These are phyloP conservation scores for Grifola frondosa DNA, from an alignment of 1,284 basidiomycete species.

Conservation along the genomic window DNA sequence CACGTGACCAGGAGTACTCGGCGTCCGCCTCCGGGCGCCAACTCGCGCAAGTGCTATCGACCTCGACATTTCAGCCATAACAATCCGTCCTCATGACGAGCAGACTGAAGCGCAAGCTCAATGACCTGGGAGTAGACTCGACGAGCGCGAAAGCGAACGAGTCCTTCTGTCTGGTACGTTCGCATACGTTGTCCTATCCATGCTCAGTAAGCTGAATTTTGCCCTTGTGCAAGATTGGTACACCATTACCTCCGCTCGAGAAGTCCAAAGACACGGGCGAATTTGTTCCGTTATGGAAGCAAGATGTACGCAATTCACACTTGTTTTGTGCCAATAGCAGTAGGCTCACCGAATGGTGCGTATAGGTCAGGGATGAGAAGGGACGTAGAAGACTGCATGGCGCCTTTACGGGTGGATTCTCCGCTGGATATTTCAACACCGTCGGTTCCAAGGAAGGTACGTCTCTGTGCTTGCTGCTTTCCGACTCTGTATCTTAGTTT, in stretches of 20 bases:
- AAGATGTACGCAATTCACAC: slow-evolving; percentile 64
- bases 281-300: slow-evolving; percentile 96
- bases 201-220: too few relatives aligned
- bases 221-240: slow-evolving; percentile 68
- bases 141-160: slow-evolving; percentile 73
- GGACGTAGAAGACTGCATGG: slow-evolving; percentile 92
- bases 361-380: slow-evolving; percentile 89
- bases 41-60: too few relatives aligned
- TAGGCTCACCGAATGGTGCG: slow-evolving; percentile 4
- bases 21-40: too few relatives aligned
- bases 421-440: slow-evolving; percentile 95
- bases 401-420: slow-evolving; percentile 97
- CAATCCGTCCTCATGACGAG: too few relatives aligned
- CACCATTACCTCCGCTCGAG: slow-evolving; percentile 85
- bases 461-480: slow-evolving; percentile 15
- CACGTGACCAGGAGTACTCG: too few relatives aligned
- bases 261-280: slow-evolving; percentile 89
- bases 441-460: slow-evolving; percentile 94
- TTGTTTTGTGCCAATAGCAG: not conserved
- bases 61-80: too few relatives aligned
- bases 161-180: slow-evolving; percentile 80
- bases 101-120: slow-evolving; percentile 76
- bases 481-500: not conserved
- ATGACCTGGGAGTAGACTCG: slow-evolving; percentile 74
- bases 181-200: slow-evolving; percentile 1